Conservation (phyloP, 2,329 filamentous ascomycete genomes). For the Aotearoamyces nothofagi region DNA sequence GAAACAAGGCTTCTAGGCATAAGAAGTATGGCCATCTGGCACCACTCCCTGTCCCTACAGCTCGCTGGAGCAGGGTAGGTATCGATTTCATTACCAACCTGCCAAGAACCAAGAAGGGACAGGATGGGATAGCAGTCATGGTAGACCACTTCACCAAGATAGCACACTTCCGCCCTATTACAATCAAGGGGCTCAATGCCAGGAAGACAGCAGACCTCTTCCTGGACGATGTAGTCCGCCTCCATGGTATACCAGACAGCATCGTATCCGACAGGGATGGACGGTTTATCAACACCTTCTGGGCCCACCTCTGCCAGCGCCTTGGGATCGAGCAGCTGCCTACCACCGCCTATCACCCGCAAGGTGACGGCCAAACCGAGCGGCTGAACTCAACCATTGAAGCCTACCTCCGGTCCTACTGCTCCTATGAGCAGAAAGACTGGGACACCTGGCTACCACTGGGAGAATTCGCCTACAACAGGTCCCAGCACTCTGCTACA, state of each 20-base stretch:
- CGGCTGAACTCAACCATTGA: conserved; percentile 5
- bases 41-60: background rate
- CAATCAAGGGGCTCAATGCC: too few species aligned
- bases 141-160: background rate
- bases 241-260: background rate
- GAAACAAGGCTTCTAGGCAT: background rate
- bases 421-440: conserved; percentile 6
- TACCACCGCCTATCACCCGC: conserved; percentile 3
- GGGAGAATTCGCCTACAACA: conserved; percentile 1
- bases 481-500: too few species aligned
- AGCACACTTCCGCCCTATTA: too few species aligned
- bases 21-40: background rate
- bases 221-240: background rate
- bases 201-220: background rate
- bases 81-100: background rate
- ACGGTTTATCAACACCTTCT: conserved; percentile 4
- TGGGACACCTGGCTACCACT: conserved; percentile 4
- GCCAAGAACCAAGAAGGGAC: too few species aligned
- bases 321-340: conserved; percentile 2
- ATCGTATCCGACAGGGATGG: conserved; percentile 3
- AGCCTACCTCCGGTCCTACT: conserved; percentile 2
- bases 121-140: too few species aligned
- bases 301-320: conserved; percentile 2
- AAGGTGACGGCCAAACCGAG: conserved; percentile 7
- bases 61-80: background rate